Base-by-base conservation (phyloP, 257 asterid genomes). In the Fraxinus anomala region DNA sequence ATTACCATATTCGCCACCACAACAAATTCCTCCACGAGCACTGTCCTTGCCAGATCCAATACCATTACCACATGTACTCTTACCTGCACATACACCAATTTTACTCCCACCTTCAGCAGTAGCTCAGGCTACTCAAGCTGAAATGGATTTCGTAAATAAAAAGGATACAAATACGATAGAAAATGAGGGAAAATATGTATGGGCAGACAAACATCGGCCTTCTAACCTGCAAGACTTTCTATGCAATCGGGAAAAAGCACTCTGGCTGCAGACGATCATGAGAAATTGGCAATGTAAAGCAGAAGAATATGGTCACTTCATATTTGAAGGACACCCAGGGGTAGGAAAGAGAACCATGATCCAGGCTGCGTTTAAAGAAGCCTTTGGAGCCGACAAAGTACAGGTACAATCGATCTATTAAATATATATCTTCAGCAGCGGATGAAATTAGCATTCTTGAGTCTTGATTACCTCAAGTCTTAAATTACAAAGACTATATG, bases 271-370 rank as follows among this genome's bases (percentile, higher is more conserved):
- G 73, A 59, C 79, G 12, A 23, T 73, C 51, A 89, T 89, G 74
- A 82, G 83, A 72, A 77, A 54, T 66, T 83, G 85, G 85, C 70
- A 83, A 71, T 86, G 70, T 37, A 72, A 36, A 73, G 40, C 73
- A 75, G 88, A 76, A 56, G 78, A 42, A 59, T 80, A 86, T 61
- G 79, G 86, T 37, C 95, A 91, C 77, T 87, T 87, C 89, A 89
- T 92, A 86, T 92, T 92, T 67, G 92, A 87, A 82, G 97, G 97
- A 73, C 89, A 79, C 47, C 90, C 94, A 14, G 97, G 97, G 33
- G 97, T 91, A 75, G 97, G 97, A 24, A 92, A 92, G 89, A 90
- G 89, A 83, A 92, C 97, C 80, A 91, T 92, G 97, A 87, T 91
- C 75, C 81, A 87, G 92, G 95, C 97, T 23, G 70, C 87, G 75